Evolutionary conservation across 768 basidiomycete genomes (phyloP).

Genomic region (Baorangia bicolor): DNA sequence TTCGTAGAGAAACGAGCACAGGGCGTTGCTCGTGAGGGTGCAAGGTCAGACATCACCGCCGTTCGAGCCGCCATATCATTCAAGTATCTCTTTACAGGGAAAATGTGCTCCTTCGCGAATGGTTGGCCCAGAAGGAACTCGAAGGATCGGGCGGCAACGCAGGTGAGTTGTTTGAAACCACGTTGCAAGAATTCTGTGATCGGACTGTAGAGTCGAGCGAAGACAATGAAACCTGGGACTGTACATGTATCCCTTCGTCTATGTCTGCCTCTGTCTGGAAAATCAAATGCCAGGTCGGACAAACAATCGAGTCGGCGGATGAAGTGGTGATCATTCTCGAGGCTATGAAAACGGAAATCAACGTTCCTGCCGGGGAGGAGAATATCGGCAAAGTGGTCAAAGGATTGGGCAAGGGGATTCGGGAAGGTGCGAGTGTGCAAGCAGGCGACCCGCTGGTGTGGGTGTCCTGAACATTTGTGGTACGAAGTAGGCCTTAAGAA

Average conservation of each 20-base stretch:
- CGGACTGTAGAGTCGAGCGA: not conserved
- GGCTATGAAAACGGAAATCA: constrained; percentile 67
- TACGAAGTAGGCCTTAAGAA: not conserved
- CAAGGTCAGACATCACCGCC: constrained; percentile 30
- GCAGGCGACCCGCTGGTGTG: constrained; percentile 47
- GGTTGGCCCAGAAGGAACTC: constrained; percentile 36
- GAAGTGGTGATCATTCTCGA: constrained; percentile 52
- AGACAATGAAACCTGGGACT: constrained; percentile 1
- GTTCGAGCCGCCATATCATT: not conserved
- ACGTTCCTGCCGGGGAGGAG: constrained; percentile 43
- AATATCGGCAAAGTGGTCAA: constrained; percentile 45
- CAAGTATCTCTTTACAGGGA: constrained; percentile 34
- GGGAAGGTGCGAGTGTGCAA: constrained; percentile 44
- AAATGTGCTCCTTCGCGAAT: constrained; percentile 40
- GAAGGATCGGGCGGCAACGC: not conserved
- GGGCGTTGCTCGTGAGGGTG: constrained; percentile 40
- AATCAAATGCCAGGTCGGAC: constrained; percentile 43
- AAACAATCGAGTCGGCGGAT: constrained; percentile 40
- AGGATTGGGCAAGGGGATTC: constrained; percentile 40
- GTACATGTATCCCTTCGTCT: constrained; percentile 28
- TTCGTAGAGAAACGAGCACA: constrained; percentile 43
- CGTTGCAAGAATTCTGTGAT: not conserved
- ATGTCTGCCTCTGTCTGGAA: constrained; percentile 52
- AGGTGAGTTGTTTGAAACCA: constrained; percentile 1
- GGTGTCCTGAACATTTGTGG: constrained; percentile 12